Evolutionary conservation across 2,329 filamentous ascomycete genomes (phyloP), one percentile per base, ranked within the genome.

Genomic region (Colletotrichum plurivorum): DNA sequence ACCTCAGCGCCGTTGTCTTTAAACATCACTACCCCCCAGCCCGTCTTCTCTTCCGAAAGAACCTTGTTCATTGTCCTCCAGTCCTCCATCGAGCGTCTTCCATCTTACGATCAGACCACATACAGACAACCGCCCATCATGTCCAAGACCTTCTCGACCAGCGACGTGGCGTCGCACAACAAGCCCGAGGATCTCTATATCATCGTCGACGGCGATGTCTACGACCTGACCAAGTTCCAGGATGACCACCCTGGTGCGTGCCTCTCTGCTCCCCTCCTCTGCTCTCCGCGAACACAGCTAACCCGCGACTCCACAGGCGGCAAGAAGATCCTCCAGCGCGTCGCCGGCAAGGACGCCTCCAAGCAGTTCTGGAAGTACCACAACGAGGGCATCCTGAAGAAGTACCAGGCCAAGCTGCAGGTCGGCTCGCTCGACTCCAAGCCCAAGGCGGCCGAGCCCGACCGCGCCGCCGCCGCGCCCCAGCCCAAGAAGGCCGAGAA

Each of bases 131-230:
- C 43, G 49, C 36, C 67, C 25, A 70, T 67, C 76, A 99, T 99
- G 96, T 93, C 95, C 58, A 93, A 96, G 84, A 92, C 89, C 36
- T 98, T 97, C 80, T 92, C 91, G 63, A 87, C 90, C 73, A 88
- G 88, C 84, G 95, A 98, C 79, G 95, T 99, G 72, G 91, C 95
- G 78, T 90, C 93, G 83, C 95, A 98, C 83, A 97, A 94, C 87
- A 97, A 95, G 84, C 82, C 91, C 53, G 90, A 94, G 77, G 92
- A 91, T 78, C 87, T 98, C 71, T 98, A 91, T 89, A 93, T 98
- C 77, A 89, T 97, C 73, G 90, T 98, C 73, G 95, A 98, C 74
- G 93, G 95, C 76, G 95, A 98, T 81, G 95, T 98, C 74, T 98
- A 97, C 82, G 95, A 99, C 78, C 80, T 98, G 76, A 97, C 94